Evolutionary conservation across 2,329 filamentous ascomycete species (phyloP).

Genomic region (Chrysoporthe austroafricana): DNA sequence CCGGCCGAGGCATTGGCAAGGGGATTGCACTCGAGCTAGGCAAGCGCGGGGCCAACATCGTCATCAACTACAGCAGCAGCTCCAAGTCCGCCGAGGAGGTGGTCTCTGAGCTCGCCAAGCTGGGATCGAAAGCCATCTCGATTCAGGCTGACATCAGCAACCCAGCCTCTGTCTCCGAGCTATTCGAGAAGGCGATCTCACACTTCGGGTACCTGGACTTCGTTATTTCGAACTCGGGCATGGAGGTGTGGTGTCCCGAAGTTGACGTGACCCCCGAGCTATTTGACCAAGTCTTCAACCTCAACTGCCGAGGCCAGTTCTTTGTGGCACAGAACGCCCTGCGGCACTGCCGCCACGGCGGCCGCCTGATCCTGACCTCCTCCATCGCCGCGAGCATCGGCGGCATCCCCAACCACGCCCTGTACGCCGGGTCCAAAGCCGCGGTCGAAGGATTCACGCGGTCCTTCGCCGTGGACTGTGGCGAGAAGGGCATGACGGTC

Average conservation of each 20-base stretch:
- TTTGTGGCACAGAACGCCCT: slow-evolving; percentile 78
- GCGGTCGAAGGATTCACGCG: slow-evolving; percentile 75
- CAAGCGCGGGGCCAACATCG: slow-evolving; percentile 64
- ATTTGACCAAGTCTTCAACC: slow-evolving; percentile 72
- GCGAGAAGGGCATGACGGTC: slow-evolving; percentile 68
- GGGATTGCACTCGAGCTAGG: slow-evolving; percentile 71
- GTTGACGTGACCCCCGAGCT: slow-evolving; percentile 72
- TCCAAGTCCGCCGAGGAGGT: slow-evolving; percentile 58
- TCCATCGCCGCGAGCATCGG: slow-evolving; percentile 70
- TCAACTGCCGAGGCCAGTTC: slow-evolving; percentile 74
- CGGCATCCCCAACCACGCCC: slow-evolving; percentile 69
- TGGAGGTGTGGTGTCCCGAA: slow-evolving; percentile 72
- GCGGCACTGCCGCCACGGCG: slow-evolving; percentile 70
- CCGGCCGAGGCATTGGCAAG: slow-evolving; percentile 67
- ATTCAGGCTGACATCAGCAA: slow-evolving; percentile 69
- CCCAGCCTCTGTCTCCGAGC: slow-evolving; percentile 59
- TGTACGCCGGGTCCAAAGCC: slow-evolving; percentile 75
- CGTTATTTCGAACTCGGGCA: slow-evolving; percentile 73
- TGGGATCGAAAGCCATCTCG: slow-evolving; percentile 60
- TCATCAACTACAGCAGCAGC: slow-evolving; percentile 70
- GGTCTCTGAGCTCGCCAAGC: slow-evolving; percentile 56
- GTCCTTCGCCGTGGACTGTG: slow-evolving; percentile 73
- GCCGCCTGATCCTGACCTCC: slow-evolving; percentile 73
- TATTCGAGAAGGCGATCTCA: slow-evolving; percentile 67
- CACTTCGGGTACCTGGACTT: slow-evolving; percentile 74